A percentile compares a stretch with the other conserved stretches of the same genome.
Conservation (phyloP, 2,329 filamentous ascomycete genomes). For the Cordyceps farinosa region DNA sequence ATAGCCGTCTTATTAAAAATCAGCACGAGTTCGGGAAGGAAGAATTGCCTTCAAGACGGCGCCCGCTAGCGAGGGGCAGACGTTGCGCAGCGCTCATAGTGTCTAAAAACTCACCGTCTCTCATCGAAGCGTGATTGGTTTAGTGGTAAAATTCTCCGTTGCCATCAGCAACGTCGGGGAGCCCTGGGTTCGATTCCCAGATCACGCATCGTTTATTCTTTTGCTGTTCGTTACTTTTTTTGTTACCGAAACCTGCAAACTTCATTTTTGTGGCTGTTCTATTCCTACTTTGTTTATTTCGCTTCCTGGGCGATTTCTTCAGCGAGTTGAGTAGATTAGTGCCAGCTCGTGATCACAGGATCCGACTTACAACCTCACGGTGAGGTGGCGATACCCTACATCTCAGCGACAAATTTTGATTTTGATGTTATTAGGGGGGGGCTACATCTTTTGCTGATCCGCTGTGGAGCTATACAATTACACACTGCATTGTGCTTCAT, state of each 20-base stretch:
- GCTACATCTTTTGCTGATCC: no score
- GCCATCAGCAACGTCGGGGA: slow-evolving; percentile 24
- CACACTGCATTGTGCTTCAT: neutral
- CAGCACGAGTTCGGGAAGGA: no score
- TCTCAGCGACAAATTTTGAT: neutral
- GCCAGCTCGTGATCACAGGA: no score
- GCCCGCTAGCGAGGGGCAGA: no score
- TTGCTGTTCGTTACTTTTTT: neutral
- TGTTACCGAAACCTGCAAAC: no score
- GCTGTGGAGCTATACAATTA: no score
- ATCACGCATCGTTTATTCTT: slow-evolving; percentile 19
- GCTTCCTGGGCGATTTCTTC: neutral
- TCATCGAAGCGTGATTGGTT: slow-evolving; percentile 24
- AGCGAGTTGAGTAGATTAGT: no score
- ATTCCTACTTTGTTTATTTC: neutral
- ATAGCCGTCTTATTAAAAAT: no score
- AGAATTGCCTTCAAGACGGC: neutral
- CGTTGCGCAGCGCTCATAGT: neutral
- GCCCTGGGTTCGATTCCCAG: slow-evolving; percentile 24
- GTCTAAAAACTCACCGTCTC: fast-evolving
- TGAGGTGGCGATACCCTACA: neutral
- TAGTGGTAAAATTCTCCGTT: slow-evolving; percentile 25
- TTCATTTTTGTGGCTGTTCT: no score
- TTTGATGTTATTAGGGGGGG: no score
- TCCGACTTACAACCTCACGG: neutral